A percentile compares a stretch with the other conserved stretches of the same genome.
Conservation (phyloP, 305 asterid species). For the Solanum hybrid region DNA sequence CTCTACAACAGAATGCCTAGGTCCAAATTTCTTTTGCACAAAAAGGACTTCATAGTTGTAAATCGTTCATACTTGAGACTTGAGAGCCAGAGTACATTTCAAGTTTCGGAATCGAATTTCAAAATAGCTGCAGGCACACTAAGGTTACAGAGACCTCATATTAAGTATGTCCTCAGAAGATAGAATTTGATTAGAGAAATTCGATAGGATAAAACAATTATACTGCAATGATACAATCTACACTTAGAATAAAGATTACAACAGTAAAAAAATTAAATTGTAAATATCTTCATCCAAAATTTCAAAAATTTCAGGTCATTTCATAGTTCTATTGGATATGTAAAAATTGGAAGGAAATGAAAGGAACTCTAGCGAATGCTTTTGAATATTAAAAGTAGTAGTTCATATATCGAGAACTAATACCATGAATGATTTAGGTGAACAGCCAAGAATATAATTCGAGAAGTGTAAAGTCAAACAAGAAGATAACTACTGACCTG, state of each 20-base stretch:
- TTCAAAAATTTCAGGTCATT: neutral
- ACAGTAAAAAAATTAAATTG: neutral
- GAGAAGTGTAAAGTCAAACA: neutral
- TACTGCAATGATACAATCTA: neutral
- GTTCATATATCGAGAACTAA: neutral
- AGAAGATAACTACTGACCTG: conserved; percentile 41
- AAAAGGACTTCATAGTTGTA: neutral
- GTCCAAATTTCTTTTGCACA: neutral
- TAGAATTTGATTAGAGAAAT: neutral
- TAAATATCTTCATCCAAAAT: neutral
- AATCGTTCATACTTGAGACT: neutral
- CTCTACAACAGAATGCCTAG: neutral
- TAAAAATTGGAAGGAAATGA: neutral
- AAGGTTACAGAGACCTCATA: neutral
- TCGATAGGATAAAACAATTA: neutral
- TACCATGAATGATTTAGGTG: neutral
- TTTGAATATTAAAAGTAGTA: neutral
- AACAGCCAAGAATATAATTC: conserved; percentile 2
- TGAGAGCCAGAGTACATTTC: neutral
- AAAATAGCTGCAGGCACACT: neutral
- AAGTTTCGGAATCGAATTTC: neutral
- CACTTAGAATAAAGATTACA: neutral
- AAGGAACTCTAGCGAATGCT: neutral
- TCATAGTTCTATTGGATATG: neutral
- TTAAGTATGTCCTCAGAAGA: neutral